Evolutionary conservation across 305 asterid species (phyloP).

Genomic region (Fraxinus greggii): DNA sequence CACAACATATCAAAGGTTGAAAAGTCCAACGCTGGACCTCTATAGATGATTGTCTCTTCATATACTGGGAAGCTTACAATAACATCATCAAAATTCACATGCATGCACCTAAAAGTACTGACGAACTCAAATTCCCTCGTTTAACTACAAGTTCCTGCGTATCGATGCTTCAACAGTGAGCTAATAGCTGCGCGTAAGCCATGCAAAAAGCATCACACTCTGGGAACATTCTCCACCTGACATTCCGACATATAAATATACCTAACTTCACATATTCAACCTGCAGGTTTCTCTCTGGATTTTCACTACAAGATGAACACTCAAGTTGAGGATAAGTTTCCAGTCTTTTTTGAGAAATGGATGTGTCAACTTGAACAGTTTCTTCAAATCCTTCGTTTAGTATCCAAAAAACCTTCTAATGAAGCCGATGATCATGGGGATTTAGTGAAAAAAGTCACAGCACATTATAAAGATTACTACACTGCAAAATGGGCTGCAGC

Average conservation of each 20-base stretch:
- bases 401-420: slow-evolving; percentile 11
- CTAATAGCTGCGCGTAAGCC: slow-evolving; percentile 20
- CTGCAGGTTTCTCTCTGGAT: neutral
- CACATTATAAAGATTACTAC: neutral
- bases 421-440: slow-evolving; percentile 6
- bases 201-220: slow-evolving; percentile 36
- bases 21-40: neutral
- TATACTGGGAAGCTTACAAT: neutral
- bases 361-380: slow-evolving; percentile 41
- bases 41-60: neutral
- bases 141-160: neutral
- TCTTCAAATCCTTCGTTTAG: slow-evolving; percentile 25
- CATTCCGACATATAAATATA: too few species aligned
- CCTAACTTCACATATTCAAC: neutral
- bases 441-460: neutral
- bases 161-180: neutral
- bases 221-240: neutral
- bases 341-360: slow-evolving; percentile 28
- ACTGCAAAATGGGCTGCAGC: neutral
- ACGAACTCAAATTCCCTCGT: neutral
- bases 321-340: slow-evolving; percentile 31
- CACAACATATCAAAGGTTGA: neutral
- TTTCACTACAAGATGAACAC: slow-evolving; percentile 19
- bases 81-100: neutral
- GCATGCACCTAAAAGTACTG: neutral